Percentiles rank a stretch among this genome's conserved stretches.
Conservation (phyloP, 257 asterid genomes). For the Schizonepeta tenuifolia region DNA sequence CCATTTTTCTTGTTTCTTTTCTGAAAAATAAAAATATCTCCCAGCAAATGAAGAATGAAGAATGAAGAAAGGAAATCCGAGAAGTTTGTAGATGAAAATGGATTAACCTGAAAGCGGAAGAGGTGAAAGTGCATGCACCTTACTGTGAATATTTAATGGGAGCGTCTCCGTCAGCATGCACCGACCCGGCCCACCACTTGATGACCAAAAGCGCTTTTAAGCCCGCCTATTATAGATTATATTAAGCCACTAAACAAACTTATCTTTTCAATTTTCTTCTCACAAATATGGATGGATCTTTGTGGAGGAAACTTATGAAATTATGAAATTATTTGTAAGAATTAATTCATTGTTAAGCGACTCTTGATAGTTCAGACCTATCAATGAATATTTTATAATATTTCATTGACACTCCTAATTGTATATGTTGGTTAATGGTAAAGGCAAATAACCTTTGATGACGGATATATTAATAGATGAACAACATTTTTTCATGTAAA, state of each 20-base stretch:
- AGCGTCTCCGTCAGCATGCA: slow-evolving; percentile 39
- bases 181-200: slow-evolving; percentile 45
- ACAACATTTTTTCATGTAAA: neutral
- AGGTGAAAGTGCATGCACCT: slow-evolving; percentile 35
- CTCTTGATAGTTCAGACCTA: too few species aligned
- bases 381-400: too few species aligned
- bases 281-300: slow-evolving; percentile 11
- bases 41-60: neutral
- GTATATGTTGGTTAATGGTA: too few species aligned
- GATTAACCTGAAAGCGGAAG: slow-evolving; percentile 5
- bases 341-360: too few species aligned
- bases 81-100: neutral
- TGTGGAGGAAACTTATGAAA: too few species aligned
- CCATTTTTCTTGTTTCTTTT: slow-evolving; percentile 44
- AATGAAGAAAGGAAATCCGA: neutral
- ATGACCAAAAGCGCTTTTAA: slow-evolving; percentile 34
- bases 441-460: too few species aligned
- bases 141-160: slow-evolving; percentile 29
- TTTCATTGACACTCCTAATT: too few species aligned
- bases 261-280: slow-evolving; percentile 22
- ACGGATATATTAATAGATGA: neutral
- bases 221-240: slow-evolving; percentile 27
- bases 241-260: too few species aligned
- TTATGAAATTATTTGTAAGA: too few species aligned
- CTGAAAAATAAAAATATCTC: neutral